phyloP scores from a whole-genome alignment of 2,329 filamentous ascomycete genomes.

The Talaromyces sp. region DNA sequence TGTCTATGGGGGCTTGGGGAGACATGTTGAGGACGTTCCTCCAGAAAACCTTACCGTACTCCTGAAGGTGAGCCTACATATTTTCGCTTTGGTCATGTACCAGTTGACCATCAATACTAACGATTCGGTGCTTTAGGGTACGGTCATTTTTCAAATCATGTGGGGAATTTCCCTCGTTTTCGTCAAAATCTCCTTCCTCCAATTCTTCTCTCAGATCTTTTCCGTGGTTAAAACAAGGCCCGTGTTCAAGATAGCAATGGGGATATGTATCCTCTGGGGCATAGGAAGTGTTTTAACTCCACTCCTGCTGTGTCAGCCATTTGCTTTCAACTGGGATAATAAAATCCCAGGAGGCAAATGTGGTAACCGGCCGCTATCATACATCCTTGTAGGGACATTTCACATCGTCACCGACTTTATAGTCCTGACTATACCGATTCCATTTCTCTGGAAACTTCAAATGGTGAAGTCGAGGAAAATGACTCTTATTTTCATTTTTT shows the following conservation, averaged over 20 bases:
- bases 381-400: not conserved
- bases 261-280: not conserved
- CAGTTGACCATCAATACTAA: not conserved
- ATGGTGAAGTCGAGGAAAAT: not conserved
- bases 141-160: not conserved
- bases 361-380: not conserved
- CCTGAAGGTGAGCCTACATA: not conserved
- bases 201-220: not conserved
- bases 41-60: not conserved
- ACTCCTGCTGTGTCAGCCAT: not conserved
- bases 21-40: not conserved
- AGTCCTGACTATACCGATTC: not conserved
- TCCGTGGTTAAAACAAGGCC: not conserved
- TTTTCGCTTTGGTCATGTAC: not conserved
- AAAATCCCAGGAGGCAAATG: not conserved
- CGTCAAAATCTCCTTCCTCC: not conserved
- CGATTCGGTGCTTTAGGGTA: not conserved
- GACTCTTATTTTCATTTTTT: not conserved
- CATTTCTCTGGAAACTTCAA: not conserved
- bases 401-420: not conserved
- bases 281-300: not conserved
- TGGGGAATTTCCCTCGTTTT: not conserved
- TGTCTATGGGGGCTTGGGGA: not conserved
- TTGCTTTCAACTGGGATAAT: not conserved
- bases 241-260: not conserved